Evolutionary conservation across 805 yeast species (phyloP).

Genomic region (Metschnikowia chrysomelidarum): DNA sequence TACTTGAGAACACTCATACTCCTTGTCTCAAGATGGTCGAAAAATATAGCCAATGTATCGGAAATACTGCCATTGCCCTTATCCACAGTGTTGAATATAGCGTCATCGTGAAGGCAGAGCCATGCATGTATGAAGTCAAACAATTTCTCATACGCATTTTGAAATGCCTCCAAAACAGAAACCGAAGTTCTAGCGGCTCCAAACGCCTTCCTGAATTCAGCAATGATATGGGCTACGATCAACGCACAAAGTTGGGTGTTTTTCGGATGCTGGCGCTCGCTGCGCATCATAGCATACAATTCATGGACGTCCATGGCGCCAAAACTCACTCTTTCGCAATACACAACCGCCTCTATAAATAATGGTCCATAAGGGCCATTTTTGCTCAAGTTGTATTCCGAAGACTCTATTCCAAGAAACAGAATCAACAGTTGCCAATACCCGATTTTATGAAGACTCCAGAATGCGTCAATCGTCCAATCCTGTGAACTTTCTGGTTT

Average conservation of each 20-base stretch:
- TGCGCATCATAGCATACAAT: constrained; percentile 10
- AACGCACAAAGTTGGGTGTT: constrained; percentile 14
- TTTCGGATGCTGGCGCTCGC: constrained; percentile 16
- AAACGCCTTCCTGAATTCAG: neutral
- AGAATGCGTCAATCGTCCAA: constrained; percentile 21
- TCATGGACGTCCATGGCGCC: constrained; percentile 3
- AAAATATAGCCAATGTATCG: constrained; percentile 15
- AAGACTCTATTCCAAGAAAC: constrained; percentile 5
- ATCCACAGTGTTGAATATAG: constrained; percentile 17
- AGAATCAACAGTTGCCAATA: constrained; percentile 30
- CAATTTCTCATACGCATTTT: constrained; percentile 1
- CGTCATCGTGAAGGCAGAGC: constrained; percentile 13
- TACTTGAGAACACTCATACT: constrained; percentile 7
- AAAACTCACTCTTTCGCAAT: constrained; percentile 18
- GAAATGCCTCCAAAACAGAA: constrained; percentile 18
- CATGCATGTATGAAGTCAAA: constrained; percentile 12
- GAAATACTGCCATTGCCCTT: constrained; percentile 28
- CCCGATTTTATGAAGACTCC: constrained; percentile 26
- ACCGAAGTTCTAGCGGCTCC: constrained; percentile 3
- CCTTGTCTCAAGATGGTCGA: constrained; percentile 9
- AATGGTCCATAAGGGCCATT: constrained; percentile 21
- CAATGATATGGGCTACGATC: constrained; percentile 11
- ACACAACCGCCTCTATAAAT: constrained; percentile 24
- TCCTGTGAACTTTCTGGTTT: constrained; percentile 2
- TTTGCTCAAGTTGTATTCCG: neutral